phyloP scores from a whole-genome alignment of 2,329 filamentous ascomycete genomes.

The Metarhizium brunneum region DNA sequence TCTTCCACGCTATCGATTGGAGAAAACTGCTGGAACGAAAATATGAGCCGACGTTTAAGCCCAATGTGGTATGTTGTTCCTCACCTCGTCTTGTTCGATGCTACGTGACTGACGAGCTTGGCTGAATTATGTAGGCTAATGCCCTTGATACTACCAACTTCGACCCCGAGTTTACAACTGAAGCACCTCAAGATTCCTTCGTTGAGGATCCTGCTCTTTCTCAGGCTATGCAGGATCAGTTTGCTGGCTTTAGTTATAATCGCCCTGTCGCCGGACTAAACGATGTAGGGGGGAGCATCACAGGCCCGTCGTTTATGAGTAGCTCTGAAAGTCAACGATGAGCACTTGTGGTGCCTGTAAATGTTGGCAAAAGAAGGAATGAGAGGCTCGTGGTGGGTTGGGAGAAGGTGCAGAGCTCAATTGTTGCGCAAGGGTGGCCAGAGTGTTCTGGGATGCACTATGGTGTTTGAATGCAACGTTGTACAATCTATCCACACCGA shows the following conservation, averaged over 20 bases:
- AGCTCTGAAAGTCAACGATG: background rate
- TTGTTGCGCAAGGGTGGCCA: no score
- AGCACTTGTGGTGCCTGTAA: no score
- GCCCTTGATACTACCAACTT: constrained; percentile 65
- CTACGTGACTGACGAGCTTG: background rate
- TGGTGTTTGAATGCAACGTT: background rate
- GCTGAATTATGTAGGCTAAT: background rate
- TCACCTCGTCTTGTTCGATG: background rate
- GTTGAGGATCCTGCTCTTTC: constrained; percentile 86
- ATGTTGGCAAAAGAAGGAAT: no score
- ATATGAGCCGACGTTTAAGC: constrained; percentile 97
- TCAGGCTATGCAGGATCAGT: constrained; percentile 91
- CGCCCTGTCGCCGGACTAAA: constrained; percentile 85
- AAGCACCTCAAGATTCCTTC: constrained; percentile 82
- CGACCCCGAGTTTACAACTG: constrained; percentile 80
- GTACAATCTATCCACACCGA: background rate
- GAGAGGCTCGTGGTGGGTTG: no score
- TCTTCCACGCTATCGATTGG: constrained; percentile 99
- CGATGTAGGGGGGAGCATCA: constrained; percentile 87
- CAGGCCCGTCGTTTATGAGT: constrained; percentile 63
- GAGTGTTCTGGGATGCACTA: no score
- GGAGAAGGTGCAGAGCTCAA: no score
- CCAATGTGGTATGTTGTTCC: constrained; percentile 71
- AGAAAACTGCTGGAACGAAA: constrained; percentile 93
- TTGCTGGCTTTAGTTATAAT: constrained; percentile 94